Percentiles rank a stretch among this genome's conserved stretches.
These are phyloP conservation scores for Pholiota molesta DNA, from an alignment of 768 basidiomycete species.

Conservation along the genomic window DNA sequence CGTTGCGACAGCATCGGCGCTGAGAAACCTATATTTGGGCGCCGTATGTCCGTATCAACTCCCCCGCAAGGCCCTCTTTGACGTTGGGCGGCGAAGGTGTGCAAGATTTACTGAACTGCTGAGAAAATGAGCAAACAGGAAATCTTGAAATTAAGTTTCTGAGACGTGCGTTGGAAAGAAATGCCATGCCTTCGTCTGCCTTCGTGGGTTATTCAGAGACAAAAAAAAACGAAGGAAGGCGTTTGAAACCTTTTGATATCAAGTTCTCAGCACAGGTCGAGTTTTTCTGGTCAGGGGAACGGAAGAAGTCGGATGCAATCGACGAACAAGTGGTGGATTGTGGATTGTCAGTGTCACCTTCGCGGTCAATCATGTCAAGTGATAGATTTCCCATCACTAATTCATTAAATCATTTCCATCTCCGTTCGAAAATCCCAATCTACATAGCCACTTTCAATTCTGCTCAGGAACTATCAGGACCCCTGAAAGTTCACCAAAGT, in stretches of 20 bases:
- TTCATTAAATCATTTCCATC: too few relatives aligned
- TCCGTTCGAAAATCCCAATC: too few relatives aligned
- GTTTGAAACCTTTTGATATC: not conserved
- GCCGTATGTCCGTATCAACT: not conserved
- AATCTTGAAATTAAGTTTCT: not conserved
- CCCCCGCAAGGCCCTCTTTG: not conserved
- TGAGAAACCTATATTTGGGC: constrained; percentile 14
- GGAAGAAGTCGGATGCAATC: not conserved
- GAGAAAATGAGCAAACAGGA: not conserved
- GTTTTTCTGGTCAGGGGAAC: not conserved
- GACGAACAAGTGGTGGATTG: not conserved
- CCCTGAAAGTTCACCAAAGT: too few relatives aligned
- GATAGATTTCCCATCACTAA: too few relatives aligned
- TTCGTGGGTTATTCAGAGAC: too few relatives aligned
- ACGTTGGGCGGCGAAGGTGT: not conserved
- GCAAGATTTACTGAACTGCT: not conserved
- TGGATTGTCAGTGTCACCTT: too few relatives aligned
- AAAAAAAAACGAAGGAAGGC: too few relatives aligned
- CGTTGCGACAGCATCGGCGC: constrained; percentile 7
- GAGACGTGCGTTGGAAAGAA: not conserved
- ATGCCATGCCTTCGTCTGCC: too few relatives aligned
- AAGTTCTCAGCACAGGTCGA: not conserved
- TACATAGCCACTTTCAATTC: too few relatives aligned
- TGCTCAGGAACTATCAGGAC: too few relatives aligned
- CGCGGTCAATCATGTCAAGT: too few relatives aligned